These are phyloP conservation scores for Phaeophleospora eucalypticola DNA, from an alignment of 2,329 filamentous ascomycete species.

Conservation along the genomic window DNA sequence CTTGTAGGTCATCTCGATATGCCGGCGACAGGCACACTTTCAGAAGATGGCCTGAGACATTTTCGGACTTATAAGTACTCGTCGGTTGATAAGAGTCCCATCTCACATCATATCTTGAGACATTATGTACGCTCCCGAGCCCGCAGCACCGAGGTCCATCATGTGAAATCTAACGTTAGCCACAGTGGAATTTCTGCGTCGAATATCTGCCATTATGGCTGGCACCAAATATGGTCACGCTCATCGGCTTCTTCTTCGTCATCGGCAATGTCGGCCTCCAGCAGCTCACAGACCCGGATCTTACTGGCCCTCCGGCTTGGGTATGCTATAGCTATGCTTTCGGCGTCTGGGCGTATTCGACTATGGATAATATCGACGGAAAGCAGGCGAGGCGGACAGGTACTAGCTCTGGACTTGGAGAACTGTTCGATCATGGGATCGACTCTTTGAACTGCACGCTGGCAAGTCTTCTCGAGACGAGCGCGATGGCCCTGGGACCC, in stretches of 20 bases:
- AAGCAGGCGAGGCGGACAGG: constrained; percentile 95
- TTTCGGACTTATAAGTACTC: constrained; percentile 97
- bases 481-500: constrained; percentile 85
- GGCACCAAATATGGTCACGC: constrained; percentile 94
- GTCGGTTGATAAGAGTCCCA: constrained; percentile 88
- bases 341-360: constrained; percentile 94
- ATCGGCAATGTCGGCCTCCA: constrained; percentile 74
- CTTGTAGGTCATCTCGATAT: background rate
- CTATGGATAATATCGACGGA: constrained; percentile 97
- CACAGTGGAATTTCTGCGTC: constrained; percentile 93
- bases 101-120: constrained; percentile 88
- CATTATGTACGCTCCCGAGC: constrained; percentile 70
- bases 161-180: background rate
- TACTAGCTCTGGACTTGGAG: constrained; percentile 88
- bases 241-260: constrained; percentile 93
- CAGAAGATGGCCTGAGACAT: constrained; percentile 84
- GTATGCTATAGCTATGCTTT: constrained; percentile 93
- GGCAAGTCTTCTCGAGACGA: constrained; percentile 83
- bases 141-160: background rate
- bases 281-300: constrained; percentile 78
- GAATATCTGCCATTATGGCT: constrained; percentile 91
- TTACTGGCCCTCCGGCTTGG: constrained; percentile 73
- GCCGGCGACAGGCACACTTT: constrained; percentile 45
- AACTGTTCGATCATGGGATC: constrained; percentile 98
- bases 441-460: constrained; percentile 97